Evolutionary conservation across 257 asterid species (phyloP).

Genomic region (Handroanthus guayacan): DNA sequence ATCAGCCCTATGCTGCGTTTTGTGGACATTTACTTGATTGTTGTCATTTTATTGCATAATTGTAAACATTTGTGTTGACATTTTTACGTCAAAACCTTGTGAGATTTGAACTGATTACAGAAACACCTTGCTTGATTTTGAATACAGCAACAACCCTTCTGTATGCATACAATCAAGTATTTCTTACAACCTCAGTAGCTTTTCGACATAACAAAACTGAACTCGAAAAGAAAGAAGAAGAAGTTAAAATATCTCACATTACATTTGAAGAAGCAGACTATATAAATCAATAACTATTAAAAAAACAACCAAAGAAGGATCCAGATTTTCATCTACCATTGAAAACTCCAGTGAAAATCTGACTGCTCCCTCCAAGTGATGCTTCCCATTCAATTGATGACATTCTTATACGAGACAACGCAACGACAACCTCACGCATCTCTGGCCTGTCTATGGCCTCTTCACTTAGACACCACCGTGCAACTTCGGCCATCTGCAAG

Average conservation of each 20-base stretch:
- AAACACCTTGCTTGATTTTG: too few relatives aligned
- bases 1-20: not conserved
- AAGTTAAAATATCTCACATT: slow-evolving; percentile 7
- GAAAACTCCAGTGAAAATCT: slow-evolving; percentile 76
- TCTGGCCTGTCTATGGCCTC: slow-evolving; percentile 83
- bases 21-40: not conserved
- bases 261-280: not conserved
- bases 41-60: too few relatives aligned
- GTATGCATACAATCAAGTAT: not conserved
- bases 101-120: too few relatives aligned
- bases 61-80: too few relatives aligned
- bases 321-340: slow-evolving; percentile 57
- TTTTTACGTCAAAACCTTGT: too few relatives aligned
- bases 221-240: slow-evolving; percentile 15
- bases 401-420: slow-evolving; percentile 60
- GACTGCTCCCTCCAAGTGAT: slow-evolving; percentile 81
- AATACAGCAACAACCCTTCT: too few relatives aligned
- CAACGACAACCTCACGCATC: slow-evolving; percentile 74
- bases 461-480: slow-evolving; percentile 80
- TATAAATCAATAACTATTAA: too few relatives aligned
- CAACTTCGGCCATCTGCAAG: slow-evolving; percentile 75
- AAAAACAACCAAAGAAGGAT: not conserved
- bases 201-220: not conserved
- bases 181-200: slow-evolving; percentile 26
- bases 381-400: slow-evolving; percentile 92